phyloP scores from a whole-genome alignment of 345 rosid genomes.

The Pseudoturritis turrita region DNA sequence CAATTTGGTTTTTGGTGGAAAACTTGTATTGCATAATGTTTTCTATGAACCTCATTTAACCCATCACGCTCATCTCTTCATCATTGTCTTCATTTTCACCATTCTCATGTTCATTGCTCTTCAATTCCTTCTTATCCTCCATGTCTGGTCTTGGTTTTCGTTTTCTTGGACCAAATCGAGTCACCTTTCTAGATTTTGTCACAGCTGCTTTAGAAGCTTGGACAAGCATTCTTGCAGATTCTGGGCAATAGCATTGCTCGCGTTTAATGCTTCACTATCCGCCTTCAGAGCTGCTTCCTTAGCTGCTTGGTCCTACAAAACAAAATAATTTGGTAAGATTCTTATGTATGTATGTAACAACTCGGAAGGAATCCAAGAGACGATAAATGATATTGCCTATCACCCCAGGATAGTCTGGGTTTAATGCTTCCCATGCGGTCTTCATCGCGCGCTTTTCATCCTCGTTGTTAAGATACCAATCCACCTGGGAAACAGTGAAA shows the following conservation, averaged over 20 bases:
- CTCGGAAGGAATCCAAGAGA: too few relatives aligned
- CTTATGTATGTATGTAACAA: background rate
- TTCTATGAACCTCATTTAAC: too few relatives aligned
- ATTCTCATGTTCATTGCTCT: too few relatives aligned
- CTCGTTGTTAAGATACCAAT: conserved; percentile 43
- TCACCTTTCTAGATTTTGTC: conserved; percentile 69
- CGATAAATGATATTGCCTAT: conserved; percentile 6
- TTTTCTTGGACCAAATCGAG: too few relatives aligned
- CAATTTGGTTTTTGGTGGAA: too few relatives aligned
- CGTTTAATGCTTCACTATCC: conserved; percentile 56
- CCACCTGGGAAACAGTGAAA: conserved; percentile 37
- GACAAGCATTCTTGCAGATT: conserved; percentile 63
- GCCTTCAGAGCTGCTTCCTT: conserved; percentile 75
- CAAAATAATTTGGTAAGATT: background rate
- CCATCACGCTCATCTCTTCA: too few relatives aligned
- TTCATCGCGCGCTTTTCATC: conserved; percentile 57
- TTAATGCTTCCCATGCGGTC: conserved; percentile 77
- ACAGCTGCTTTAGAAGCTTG: conserved; percentile 52
- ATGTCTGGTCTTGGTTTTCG: too few relatives aligned
- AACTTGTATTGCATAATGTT: too few relatives aligned
- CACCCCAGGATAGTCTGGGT: conserved; percentile 81
- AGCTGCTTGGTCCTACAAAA: conserved; percentile 82
- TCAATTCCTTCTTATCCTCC: too few relatives aligned
- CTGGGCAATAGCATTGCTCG: conserved; percentile 45
- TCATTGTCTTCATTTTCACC: conserved; percentile 45